These are phyloP conservation scores for Apiosordaria backusii DNA, from an alignment of 495 filamentous ascomycete genomes.

Conservation along the genomic window DNA sequence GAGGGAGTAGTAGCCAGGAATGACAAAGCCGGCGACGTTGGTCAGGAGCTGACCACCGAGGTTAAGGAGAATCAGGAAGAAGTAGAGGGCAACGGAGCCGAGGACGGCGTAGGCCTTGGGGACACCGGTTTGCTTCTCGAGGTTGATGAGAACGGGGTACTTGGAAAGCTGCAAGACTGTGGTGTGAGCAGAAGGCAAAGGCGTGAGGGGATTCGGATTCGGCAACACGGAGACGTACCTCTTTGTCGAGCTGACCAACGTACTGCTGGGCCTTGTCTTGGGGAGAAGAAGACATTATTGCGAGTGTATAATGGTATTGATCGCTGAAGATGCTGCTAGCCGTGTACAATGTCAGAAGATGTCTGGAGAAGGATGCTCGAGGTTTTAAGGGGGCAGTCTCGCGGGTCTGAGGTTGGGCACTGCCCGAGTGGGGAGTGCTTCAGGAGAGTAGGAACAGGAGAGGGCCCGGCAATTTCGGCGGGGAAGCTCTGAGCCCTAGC, in stretches of 20 bases:
- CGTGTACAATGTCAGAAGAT: slow-evolving; percentile 5
- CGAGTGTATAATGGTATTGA: slow-evolving; percentile 11
- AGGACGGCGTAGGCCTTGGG: slow-evolving; percentile 96
- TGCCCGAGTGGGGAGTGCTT: neutral
- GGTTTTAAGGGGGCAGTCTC: neutral
- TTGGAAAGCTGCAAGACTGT: slow-evolving; percentile 73
- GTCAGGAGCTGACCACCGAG: slow-evolving; percentile 94
- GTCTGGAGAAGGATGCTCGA: neutral
- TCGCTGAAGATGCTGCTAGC: slow-evolving; percentile 15
- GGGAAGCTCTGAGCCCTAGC: neutral
- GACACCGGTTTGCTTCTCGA: slow-evolving; percentile 91
- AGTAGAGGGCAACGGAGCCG: slow-evolving; percentile 80
- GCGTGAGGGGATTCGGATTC: slow-evolving; percentile 6
- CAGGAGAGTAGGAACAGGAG: neutral
- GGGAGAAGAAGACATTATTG: slow-evolving; percentile 67
- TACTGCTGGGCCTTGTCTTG: slow-evolving; percentile 90
- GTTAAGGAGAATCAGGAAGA: slow-evolving; percentile 99
- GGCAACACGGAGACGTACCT: slow-evolving; percentile 60
- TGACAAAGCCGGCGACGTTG: slow-evolving; percentile 89
- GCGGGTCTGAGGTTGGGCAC: slow-evolving; percentile 2
- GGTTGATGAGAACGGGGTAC: slow-evolving; percentile 90
- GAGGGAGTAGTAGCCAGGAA: slow-evolving; percentile 95
- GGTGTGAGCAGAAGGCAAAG: slow-evolving; percentile 18
- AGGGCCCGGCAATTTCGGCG: neutral
- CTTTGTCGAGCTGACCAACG: slow-evolving; percentile 91